A percentile compares a stretch with the other conserved stretches of the same genome.
phyloP scores from a whole-genome alignment of 164 flowering plant genomes.

The Pachysandra terminalis region DNA sequence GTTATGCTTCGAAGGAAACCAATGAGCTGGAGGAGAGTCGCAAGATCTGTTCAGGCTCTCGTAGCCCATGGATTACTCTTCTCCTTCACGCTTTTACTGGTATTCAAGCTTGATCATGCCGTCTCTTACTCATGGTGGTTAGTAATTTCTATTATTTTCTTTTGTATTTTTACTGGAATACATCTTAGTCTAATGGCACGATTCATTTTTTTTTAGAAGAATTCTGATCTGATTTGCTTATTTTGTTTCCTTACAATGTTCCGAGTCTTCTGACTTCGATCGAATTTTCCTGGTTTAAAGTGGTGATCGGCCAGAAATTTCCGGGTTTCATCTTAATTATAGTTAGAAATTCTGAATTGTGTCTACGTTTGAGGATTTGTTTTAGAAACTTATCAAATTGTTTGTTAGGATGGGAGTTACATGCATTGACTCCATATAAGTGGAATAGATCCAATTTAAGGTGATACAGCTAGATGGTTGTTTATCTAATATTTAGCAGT shows the following conservation, averaged over 20 bases:
- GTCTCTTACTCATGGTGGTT: slow-evolving; percentile 61
- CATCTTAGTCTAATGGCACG: not conserved
- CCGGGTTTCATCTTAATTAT: too few relatives aligned
- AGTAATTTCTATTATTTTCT: slow-evolving; percentile 10
- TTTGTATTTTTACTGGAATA: not conserved
- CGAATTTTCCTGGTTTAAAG: too few relatives aligned
- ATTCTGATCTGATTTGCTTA: not conserved
- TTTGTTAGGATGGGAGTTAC: too few relatives aligned
- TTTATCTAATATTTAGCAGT: too few relatives aligned
- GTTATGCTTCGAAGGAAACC: slow-evolving; percentile 8
- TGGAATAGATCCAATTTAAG: too few relatives aligned
- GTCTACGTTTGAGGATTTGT: too few relatives aligned
- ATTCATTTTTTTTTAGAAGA: not conserved
- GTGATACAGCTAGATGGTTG: too few relatives aligned
- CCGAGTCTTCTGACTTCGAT: too few relatives aligned
- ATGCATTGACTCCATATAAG: too few relatives aligned
- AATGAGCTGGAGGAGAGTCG: slow-evolving; percentile 65
- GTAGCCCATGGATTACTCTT: slow-evolving; percentile 48
- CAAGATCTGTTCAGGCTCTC: slow-evolving; percentile 45
- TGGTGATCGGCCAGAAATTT: too few relatives aligned
- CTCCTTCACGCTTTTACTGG: slow-evolving; percentile 51
- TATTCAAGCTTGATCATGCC: slow-evolving; percentile 46
- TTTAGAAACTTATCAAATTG: too few relatives aligned
- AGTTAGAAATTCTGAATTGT: too few relatives aligned
- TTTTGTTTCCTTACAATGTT: not conserved